A percentile compares a stretch with the other conserved stretches of the same genome.
phyloP scores from a whole-genome alignment of 2,329 filamentous ascomycete species.

The Aspergillus flavus region DNA sequence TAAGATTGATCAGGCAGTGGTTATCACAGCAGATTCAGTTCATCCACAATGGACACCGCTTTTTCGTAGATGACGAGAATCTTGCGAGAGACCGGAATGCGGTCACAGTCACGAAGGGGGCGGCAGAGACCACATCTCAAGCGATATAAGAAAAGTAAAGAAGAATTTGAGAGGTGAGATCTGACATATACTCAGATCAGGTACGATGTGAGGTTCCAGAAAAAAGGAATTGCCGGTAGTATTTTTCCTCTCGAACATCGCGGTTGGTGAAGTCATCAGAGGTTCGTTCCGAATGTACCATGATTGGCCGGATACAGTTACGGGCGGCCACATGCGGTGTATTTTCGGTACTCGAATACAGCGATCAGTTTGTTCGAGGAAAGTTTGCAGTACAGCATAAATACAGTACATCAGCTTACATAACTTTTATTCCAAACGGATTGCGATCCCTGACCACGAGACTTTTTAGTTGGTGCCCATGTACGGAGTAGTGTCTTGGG shows the following conservation, averaged over 20 bases:
- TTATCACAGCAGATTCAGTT: slow-evolving; percentile 1
- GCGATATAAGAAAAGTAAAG: not conserved
- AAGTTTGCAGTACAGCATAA: not conserved
- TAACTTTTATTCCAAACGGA: not conserved
- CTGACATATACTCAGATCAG: not conserved
- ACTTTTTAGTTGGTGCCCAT: not conserved
- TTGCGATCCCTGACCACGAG: not conserved
- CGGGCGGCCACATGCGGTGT: not conserved
- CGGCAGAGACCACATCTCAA: slow-evolving; percentile 12
- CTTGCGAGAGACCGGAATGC: slow-evolving; percentile 11
- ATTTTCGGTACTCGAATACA: not conserved
- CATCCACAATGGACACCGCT: slow-evolving; percentile 5
- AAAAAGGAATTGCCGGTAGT: not conserved
- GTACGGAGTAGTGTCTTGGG: no score
- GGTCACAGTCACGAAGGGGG: slow-evolving; percentile 11
- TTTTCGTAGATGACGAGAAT: not conserved
- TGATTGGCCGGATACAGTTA: slow-evolving; percentile 16
- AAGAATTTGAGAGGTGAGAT: not conserved
- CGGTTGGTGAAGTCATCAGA: slow-evolving; percentile 25
- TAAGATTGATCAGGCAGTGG: not conserved
- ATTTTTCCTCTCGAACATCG: slow-evolving; percentile 13
- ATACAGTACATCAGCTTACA: not conserved
- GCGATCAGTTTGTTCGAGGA: not conserved
- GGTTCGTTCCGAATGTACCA: slow-evolving; percentile 2
- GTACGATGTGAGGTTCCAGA: not conserved